Conservation (phyloP, 345 rosid species). For the Eucalyptus marginata region DNA sequence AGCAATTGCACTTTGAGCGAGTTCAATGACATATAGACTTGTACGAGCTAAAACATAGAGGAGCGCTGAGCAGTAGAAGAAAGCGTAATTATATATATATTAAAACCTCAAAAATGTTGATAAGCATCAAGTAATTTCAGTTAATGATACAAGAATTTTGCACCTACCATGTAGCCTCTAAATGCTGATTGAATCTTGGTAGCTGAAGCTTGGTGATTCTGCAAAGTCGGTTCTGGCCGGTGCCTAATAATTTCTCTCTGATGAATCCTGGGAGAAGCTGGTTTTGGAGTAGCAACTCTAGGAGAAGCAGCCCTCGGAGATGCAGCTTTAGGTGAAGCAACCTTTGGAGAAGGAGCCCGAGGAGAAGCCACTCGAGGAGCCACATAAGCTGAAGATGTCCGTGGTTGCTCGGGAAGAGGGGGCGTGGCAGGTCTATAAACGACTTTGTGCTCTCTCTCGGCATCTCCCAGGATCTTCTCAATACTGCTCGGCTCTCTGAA, state of each 20-base stretch:
- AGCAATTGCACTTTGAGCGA: neutral
- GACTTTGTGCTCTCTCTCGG: conserved; percentile 76
- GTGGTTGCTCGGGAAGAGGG: conserved; percentile 49
- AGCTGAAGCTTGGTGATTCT: conserved; percentile 59
- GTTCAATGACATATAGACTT: neutral
- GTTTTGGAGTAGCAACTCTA: neutral
- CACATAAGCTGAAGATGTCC: conserved; percentile 1
- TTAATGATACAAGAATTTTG: neutral
- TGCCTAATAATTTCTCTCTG: conserved; percentile 28
- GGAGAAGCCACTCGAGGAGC: neutral
- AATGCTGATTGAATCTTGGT: conserved; percentile 82
- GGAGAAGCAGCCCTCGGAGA: conserved; percentile 33
- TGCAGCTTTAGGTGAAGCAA: conserved; percentile 41
- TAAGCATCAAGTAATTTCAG: neutral
- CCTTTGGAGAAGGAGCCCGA: conserved; percentile 21
- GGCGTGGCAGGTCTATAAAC: conserved; percentile 63
- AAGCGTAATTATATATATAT: neutral
- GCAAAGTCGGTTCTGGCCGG: conserved; percentile 63
- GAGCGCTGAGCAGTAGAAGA: neutral
- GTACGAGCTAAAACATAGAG: neutral
- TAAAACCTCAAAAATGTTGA: neutral
- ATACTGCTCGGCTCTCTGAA: conserved; percentile 87
- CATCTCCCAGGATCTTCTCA: conserved; percentile 88
- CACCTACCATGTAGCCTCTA: conserved; percentile 75
- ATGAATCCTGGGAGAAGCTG: conserved; percentile 13